Evolutionary conservation across 2,329 filamentous ascomycete genomes (phyloP).

Genomic region (Incumbomyces delicatus): DNA sequence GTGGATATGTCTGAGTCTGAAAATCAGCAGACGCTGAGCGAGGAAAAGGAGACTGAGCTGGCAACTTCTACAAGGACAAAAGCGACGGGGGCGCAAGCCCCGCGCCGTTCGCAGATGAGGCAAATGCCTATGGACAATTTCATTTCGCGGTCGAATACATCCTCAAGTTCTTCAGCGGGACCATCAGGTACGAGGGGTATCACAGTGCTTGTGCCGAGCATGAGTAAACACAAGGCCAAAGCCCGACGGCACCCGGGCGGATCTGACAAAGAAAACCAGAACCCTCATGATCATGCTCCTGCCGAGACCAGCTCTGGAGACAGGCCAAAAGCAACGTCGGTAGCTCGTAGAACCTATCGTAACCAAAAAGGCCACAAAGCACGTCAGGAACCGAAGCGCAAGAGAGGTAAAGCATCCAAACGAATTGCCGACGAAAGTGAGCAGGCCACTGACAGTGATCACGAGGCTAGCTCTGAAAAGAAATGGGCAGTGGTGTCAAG

Average conservation of each 20-base stretch:
- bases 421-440: too few species aligned
- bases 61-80: neutral
- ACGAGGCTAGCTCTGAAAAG: conserved; percentile 4
- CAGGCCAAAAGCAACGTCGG: conserved; percentile 3
- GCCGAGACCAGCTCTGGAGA: neutral
- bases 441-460: too few species aligned
- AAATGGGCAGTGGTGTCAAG: conserved; percentile 7
- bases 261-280: neutral
- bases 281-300: neutral
- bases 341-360: conserved; percentile 1
- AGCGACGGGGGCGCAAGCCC: neutral
- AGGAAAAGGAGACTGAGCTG: neutral
- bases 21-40: too few species aligned
- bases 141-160: neutral
- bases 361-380: neutral
- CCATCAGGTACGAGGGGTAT: neutral
- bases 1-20: too few species aligned
- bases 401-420: neutral
- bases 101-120: neutral
- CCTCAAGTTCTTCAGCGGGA: neutral
- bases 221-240: neutral
- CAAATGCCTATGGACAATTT: neutral
- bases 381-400: neutral
- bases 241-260: neutral
- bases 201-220: neutral